Conservation (phyloP, 2,329 filamentous ascomycete species). For the Hirsutella thompsonii region DNA sequence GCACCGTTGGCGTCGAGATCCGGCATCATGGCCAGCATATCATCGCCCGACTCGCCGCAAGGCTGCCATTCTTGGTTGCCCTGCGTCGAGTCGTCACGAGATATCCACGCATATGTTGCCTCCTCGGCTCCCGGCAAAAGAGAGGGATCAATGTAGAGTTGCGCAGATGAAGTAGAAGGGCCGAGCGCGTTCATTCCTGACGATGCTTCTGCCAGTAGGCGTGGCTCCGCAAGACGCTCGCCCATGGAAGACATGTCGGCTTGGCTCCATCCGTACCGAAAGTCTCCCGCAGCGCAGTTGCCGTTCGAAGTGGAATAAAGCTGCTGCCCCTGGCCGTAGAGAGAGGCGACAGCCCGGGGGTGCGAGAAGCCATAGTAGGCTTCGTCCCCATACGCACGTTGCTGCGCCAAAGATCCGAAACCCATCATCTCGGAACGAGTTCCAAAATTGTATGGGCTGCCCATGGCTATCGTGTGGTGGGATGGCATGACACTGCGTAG, state of each 20-base stretch:
- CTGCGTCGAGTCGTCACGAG: neutral
- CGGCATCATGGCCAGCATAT: slow-evolving; percentile 3
- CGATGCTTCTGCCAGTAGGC: neutral
- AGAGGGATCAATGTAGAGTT: slow-evolving; percentile 5
- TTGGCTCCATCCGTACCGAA: neutral
- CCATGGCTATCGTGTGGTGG: neutral
- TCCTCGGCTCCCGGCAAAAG: slow-evolving; percentile 3
- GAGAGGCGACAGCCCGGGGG: neutral
- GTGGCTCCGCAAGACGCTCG: neutral
- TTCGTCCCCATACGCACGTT: neutral
- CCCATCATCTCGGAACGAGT: neutral
- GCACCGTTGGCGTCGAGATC: slow-evolving; percentile 6
- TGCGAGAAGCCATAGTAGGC: neutral
- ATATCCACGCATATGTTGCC: neutral
- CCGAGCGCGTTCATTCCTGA: neutral
- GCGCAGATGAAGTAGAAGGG: neutral
- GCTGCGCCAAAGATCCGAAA: neutral
- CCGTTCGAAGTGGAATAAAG: neutral
- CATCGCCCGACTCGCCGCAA: neutral
- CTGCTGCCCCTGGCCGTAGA: neutral
- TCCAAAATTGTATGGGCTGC: neutral
- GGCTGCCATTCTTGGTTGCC: neutral
- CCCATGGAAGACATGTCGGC: neutral
- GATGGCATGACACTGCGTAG: neutral
- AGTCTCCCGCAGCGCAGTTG: neutral